Evolutionary conservation across 2,329 filamentous ascomycete genomes (phyloP), one percentile per base, ranked within the genome.

Genomic region (Parastagonospora nodorum): DNA sequence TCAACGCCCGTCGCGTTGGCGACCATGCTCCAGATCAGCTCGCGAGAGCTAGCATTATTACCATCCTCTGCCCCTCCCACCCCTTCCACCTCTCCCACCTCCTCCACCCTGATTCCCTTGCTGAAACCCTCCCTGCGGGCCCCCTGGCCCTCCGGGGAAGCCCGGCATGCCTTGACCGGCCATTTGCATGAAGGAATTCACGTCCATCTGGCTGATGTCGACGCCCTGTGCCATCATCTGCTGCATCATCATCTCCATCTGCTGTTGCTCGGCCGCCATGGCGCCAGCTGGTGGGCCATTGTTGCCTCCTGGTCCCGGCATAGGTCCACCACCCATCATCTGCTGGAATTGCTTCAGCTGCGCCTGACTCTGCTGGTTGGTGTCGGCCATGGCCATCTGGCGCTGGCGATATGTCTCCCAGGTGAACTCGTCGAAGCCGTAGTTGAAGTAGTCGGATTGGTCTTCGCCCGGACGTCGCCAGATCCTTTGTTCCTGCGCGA

Each of bases 361-460:
- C 45, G 79, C 89, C 78, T 93, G 96, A 76, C 95, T 92, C 41
- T 88, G 85, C 50, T 84, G 84, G 61, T 91, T 90, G 62, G 93
- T 90, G 59, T 85, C 85, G 14, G 89, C 84, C 66, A 97, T 81
- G 19, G 80, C 81, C 60, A 94, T 87, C 73, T 97, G 94, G 68
- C 96, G 95, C 52, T 91, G 81, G 29, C 92, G 92, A 73, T 99
- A 99, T 46, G 92, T 84, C 5, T 92, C 89, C 94, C 94, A 99
- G 1, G 92, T 96, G 75, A 97, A 97, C 75, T 97, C 93, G 76
- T 97, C 93, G 69, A 97, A 97, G 51, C 93, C 93, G 75, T 97
- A 97, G 79, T 97, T 97, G 84, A 97, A 97, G 77, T 96, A 97
- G 73, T 99, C 94, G 52, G 89, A 94, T 47, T 96, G 85, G 67